These are phyloP conservation scores for Diplodia corticola DNA, from an alignment of 2,329 filamentous ascomycete genomes.

Conservation along the genomic window DNA sequence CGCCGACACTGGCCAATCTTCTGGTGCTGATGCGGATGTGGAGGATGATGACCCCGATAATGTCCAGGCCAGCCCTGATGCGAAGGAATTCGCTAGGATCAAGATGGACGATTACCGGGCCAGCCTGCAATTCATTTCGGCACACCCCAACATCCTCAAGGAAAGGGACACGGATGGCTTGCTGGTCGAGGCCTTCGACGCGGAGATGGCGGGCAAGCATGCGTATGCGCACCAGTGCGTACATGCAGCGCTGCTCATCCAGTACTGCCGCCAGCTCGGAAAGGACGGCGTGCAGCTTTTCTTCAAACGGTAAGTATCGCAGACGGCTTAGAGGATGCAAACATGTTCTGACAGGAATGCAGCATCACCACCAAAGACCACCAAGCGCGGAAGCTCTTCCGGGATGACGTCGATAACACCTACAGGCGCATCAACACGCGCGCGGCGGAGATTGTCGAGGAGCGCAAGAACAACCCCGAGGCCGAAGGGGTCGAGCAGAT, in stretches of 20 bases:
- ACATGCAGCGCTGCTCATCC: constrained; percentile 86
- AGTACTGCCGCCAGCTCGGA: constrained; percentile 91
- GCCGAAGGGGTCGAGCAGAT: constrained; percentile 85
- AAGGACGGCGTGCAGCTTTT: constrained; percentile 86
- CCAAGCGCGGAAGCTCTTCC: constrained; percentile 87
- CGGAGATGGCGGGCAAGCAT: constrained; percentile 72
- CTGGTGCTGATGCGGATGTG: constrained; percentile 62
- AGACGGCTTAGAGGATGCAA: background rate
- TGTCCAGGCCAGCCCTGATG: constrained; percentile 73
- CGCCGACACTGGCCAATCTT: constrained; percentile 50
- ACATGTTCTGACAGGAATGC: background rate
- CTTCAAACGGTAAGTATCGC: constrained; percentile 70
- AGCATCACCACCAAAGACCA: constrained; percentile 83
- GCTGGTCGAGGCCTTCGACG: constrained; percentile 87
- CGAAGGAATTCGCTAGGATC: constrained; percentile 80
- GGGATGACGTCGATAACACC: constrained; percentile 87
- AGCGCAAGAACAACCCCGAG: constrained; percentile 52
- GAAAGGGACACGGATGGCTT: constrained; percentile 90
- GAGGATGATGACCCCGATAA: constrained; percentile 70
- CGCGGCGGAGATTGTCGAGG: constrained; percentile 68
- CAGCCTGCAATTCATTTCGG: constrained; percentile 73
- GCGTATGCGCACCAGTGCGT: constrained; percentile 84
- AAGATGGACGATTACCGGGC: constrained; percentile 70
- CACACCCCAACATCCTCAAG: constrained; percentile 73
- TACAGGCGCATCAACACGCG: constrained; percentile 79